Base-by-base conservation (phyloP, 2,329 filamentous ascomycete species). In the Sporothrix dimorphospora region DNA sequence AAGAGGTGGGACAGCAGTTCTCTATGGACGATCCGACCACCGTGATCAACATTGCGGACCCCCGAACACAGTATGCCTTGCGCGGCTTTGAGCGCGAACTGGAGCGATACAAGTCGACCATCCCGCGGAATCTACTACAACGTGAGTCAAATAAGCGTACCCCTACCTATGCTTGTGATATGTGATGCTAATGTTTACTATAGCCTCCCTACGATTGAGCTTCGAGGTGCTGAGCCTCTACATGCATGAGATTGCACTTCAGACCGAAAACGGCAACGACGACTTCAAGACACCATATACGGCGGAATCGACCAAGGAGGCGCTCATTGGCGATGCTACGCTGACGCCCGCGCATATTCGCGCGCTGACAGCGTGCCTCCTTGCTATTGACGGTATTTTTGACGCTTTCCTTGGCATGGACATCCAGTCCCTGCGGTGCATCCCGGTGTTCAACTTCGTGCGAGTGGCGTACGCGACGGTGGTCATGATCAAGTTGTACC, bases 231-330 rank as follows among this genome's bases (percentile, higher is more conserved):
- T 93, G 47, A 91, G 86, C 74, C 82, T 94, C 3, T 94, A 92
- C 78, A 90, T 94, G 83, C 91, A 94, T 78, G 92, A 94, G 79
- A 88, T 92, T 70, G 89, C 88, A 2, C 87, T 94, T 74, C 90
- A 93, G 75, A 84, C 87, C 9, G 89, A 92, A 19, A 66, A 67
- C 69, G 86, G 88, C 74, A 84, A 83, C 24, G 83, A 88, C 8
- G 85, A 89, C 34, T 85, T 87, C 76, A 81, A 77, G 73, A 82
- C 82, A 24, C 83, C 83, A 8, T 83, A 83, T 76, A 84, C 82
- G 77, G 80, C 83, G n/a, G 82, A 83, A 9, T 79, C 82, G 61
- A 77, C 86, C 40, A 80, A 82, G 27, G 81, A 84, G 69, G 81
- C 82, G 42, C 79, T 85, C 66, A 77, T 83, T 38, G 78, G 77